Conservation (phyloP, 352 stramenopile genomes). For the Hyaloperonospora arabidopsidis region DNA sequence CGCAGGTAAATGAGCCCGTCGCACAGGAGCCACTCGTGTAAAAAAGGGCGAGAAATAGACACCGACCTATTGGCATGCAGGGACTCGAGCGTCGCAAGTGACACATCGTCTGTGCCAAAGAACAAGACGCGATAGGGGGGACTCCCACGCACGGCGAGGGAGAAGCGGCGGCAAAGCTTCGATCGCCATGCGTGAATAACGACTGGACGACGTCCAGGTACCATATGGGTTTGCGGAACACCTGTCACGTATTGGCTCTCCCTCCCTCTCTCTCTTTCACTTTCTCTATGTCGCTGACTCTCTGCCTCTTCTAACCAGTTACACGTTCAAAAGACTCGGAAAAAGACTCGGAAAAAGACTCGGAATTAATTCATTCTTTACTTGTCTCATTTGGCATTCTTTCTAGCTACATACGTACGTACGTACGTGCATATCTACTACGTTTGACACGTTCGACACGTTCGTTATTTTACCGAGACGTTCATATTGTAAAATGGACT, state of each 20-base stretch:
- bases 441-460: too few species aligned
- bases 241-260: slow-evolving; percentile 2
- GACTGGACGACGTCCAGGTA: background rate
- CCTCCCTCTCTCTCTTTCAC: too few species aligned
- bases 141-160: slow-evolving; percentile 21
- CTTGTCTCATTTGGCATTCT: too few species aligned
- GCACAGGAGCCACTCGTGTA: slow-evolving; percentile 7
- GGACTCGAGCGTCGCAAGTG: slow-evolving; percentile 59
- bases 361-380: too few species aligned
- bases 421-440: too few species aligned
- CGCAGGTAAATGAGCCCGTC: background rate
- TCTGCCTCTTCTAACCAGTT: too few species aligned
- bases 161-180: slow-evolving; percentile 20
- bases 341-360: too few species aligned
- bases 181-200: background rate
- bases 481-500: background rate
- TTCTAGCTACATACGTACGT: too few species aligned
- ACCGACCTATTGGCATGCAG: slow-evolving; percentile 60
- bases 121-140: slow-evolving; percentile 62
- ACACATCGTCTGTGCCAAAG: slow-evolving; percentile 83
- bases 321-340: too few species aligned
- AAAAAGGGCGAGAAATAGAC: background rate
- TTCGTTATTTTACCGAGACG: background rate
- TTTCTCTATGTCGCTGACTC: too few species aligned
- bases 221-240: too few species aligned